A percentile compares a stretch with the other conserved stretches of the same genome.
Conservation (phyloP, 352 stramenopile species). For the Phytophthora cactorum region DNA sequence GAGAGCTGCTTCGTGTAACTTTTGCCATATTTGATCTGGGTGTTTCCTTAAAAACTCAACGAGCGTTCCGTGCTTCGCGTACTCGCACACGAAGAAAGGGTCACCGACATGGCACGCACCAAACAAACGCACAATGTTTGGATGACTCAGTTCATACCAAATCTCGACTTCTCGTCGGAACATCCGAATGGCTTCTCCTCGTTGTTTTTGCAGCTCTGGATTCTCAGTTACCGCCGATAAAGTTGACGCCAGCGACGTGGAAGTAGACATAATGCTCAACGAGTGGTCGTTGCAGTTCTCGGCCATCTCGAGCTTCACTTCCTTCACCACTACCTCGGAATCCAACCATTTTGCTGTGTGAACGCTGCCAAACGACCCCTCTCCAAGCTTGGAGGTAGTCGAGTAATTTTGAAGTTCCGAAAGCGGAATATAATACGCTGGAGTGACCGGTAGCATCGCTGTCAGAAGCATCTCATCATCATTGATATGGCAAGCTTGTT, state of each 20-base stretch:
- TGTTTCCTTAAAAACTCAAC: background rate
- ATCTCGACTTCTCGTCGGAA: background rate
- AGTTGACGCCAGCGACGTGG: background rate
- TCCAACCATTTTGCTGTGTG: background rate
- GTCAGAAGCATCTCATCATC: background rate
- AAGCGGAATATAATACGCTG: background rate
- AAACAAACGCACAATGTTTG: background rate
- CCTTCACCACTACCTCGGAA: background rate
- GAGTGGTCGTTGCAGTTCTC: background rate
- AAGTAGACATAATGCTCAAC: background rate
- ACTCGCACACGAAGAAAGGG: background rate
- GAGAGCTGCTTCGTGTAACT: background rate
- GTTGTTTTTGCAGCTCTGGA: background rate
- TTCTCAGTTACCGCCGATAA: background rate
- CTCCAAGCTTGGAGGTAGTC: background rate
- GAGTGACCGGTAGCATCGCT: background rate
- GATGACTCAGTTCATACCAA: background rate
- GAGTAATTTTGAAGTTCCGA: background rate
- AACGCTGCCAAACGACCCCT: background rate
- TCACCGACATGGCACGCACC: background rate
- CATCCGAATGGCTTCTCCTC: background rate
- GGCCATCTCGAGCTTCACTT: background rate
- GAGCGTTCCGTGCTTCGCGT: background rate
- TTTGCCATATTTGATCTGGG: background rate
- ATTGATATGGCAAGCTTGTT: background rate